These are phyloP conservation scores for Auricularia cornea DNA, from an alignment of 768 basidiomycete species.

Conservation along the genomic window DNA sequence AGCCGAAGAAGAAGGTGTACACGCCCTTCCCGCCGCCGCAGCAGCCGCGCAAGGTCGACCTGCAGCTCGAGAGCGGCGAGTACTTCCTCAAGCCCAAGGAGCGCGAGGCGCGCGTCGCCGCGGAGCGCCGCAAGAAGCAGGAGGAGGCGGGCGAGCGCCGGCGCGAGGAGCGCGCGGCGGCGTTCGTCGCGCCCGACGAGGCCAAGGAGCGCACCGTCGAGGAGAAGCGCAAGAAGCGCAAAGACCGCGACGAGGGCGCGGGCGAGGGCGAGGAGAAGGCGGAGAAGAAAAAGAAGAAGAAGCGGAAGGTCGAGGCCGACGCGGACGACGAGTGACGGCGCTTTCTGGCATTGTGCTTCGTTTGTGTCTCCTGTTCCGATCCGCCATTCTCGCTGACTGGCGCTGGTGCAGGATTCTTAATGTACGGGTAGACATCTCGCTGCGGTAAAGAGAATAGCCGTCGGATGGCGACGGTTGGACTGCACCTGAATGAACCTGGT, in stretches of 20 bases:
- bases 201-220: slow-evolving; percentile 61
- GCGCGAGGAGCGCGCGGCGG: slow-evolving; percentile 75
- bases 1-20: slow-evolving; percentile 79
- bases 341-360: too few relatives aligned
- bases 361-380: too few relatives aligned
- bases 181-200: slow-evolving; percentile 84
- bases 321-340: neutral
- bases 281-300: slow-evolving; percentile 31
- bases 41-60: slow-evolving; percentile 85
- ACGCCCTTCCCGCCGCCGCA: slow-evolving; percentile 99
- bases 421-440: too few relatives aligned
- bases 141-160: slow-evolving; percentile 60
- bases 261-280: slow-evolving; percentile 9
- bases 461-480: too few relatives aligned
- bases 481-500: too few relatives aligned
- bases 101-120: slow-evolving; percentile 68
- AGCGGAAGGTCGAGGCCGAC: slow-evolving; percentile 13
- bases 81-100: slow-evolving; percentile 93
- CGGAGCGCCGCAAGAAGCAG: slow-evolving; percentile 77
- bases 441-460: too few relatives aligned
- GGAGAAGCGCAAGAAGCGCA: slow-evolving; percentile 55
- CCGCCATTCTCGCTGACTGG: too few relatives aligned
- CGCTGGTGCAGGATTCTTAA: too few relatives aligned
- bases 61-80: slow-evolving; percentile 93
- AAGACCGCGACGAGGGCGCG: slow-evolving; percentile 35